Evolutionary conservation across 2,329 filamentous ascomycete species (phyloP).

Genomic region (Epichloe typhina): DNA sequence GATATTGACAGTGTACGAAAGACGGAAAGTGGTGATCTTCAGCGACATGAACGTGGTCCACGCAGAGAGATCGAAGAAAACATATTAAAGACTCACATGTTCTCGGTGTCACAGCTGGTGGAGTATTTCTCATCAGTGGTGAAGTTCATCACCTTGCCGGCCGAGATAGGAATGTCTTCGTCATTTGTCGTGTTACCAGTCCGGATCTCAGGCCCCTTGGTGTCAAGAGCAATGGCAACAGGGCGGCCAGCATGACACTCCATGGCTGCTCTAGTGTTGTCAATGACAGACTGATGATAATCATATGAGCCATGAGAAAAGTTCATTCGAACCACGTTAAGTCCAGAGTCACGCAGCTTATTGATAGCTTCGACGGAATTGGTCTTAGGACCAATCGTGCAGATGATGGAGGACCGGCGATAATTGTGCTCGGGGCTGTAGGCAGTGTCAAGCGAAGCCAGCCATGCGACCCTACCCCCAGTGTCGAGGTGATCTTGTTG

Average conservation of each 20-base stretch:
- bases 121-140: conserved; percentile 93
- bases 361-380: conserved; percentile 98
- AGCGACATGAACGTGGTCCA: not conserved
- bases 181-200: conserved; percentile 64
- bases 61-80: not conserved
- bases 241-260: conserved; percentile 65
- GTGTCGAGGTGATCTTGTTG: conserved; percentile 78
- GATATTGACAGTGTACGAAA: not conserved
- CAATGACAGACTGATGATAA: conserved; percentile 97
- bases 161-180: conserved; percentile 76
- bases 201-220: conserved; percentile 50
- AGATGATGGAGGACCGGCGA: conserved; percentile 94
- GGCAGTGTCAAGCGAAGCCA: conserved; percentile 70
- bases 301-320: conserved; percentile 74
- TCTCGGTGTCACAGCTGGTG: conserved; percentile 69
- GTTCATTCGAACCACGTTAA: conserved; percentile 99
- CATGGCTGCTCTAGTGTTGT: conserved; percentile 85
- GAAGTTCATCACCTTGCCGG: conserved; percentile 80
- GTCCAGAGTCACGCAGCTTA: conserved; percentile 73
- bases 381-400: conserved; percentile 98
- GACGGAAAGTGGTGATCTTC: too few relatives aligned
- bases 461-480: conserved; percentile 55
- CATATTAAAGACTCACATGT: conserved; percentile 58
- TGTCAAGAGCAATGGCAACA: conserved; percentile 84
- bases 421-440: conserved; percentile 79